Base-by-base conservation (phyloP, 257 asterid species). In the Anisodus acutangulus region DNA sequence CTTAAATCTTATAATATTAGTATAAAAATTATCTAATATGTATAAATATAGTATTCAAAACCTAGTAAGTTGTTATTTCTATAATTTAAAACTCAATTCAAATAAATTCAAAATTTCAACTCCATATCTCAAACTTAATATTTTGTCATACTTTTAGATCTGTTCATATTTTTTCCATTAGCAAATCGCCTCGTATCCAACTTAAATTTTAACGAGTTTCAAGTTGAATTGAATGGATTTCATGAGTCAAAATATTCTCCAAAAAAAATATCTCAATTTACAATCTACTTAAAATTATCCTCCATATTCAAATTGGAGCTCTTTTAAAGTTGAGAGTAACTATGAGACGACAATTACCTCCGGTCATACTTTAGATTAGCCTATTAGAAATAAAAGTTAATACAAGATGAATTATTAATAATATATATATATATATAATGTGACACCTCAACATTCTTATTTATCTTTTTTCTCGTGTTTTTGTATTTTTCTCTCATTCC, bases 31-130 rank as follows among this genome's bases (percentile, higher is more conserved):
- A 16, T 22, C 13, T 35, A 31, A 13, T 67, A 1, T 6, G 17
- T 3, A 1, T 67, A 2, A n/a, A 6, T 39, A 31, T 1, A 35
- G 3, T 15, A 39, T 68, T 37, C 1, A 68, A 0, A 35, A 67
- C 10, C 13, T 67, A 0, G 22, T 35, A 13, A 31, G 35, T 67
- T 35, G 0, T 12, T 35, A 6, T 31, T 0, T 0, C 0, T 11
- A 31, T 1, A 31, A 39, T 39, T 6, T 26, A 68, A 6, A 66
- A 37, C 3, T 6, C 1, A 22, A 22, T 22, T 22, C 26, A 22
- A 22, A 49, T 49, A 12, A 13, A 37, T 6, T 41, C 45, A 41
- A 41, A 41, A 41, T 41, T 41, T 4, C 6, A 41, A 41, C 45
- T 41, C 6, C 6, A 5, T 31, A 41, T 41, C 5, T 41, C 6